A percentile compares a stretch with the other conserved stretches of the same genome.
Conservation (phyloP, 805 yeast genomes). For the Sungouiozyma ichnusensis region DNA sequence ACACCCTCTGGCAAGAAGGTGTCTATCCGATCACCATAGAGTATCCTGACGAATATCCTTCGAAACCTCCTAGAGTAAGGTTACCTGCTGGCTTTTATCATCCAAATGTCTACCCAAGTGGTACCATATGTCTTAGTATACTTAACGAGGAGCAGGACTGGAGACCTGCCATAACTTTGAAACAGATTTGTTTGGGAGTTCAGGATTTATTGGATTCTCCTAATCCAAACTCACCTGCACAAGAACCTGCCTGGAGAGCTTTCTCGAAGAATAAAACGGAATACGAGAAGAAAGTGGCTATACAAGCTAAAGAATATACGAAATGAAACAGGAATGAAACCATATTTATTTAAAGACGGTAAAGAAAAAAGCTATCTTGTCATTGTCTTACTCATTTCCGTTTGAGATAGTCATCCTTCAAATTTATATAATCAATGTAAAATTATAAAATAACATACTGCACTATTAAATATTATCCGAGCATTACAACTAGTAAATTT, state of each 20-base stretch:
- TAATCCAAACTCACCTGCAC: conserved; percentile 94
- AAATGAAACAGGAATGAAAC: conserved; percentile 15
- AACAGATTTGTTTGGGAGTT: conserved; percentile 81
- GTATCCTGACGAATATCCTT: conserved; percentile 89
- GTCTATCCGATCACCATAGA: conserved; percentile 70
- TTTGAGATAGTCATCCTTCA: background rate
- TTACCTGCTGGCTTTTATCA: conserved; percentile 89
- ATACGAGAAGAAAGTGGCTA: conserved; percentile 68
- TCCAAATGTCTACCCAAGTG: conserved; percentile 96
- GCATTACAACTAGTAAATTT: background rate
- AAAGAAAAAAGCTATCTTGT: too few species aligned
- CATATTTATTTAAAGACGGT: background rate
- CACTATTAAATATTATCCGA: background rate
- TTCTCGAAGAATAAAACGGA: conserved; percentile 55
- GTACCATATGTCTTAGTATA: conserved; percentile 88
- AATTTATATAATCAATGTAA: conserved; percentile 1
- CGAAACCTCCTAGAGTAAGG: conserved; percentile 90
- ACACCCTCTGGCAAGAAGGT: conserved; percentile 86
- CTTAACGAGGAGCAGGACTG: conserved; percentile 94
- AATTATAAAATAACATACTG: background rate
- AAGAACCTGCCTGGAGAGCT: conserved; percentile 91
- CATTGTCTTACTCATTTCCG: background rate
- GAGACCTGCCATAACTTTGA: conserved; percentile 92
- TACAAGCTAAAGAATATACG: conserved; percentile 70
- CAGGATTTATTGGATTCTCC: conserved; percentile 87